Percentiles rank a stretch among this genome's conserved stretches.
phyloP scores from a whole-genome alignment of 208 protist species.

The Naegleria fowleri region DNA sequence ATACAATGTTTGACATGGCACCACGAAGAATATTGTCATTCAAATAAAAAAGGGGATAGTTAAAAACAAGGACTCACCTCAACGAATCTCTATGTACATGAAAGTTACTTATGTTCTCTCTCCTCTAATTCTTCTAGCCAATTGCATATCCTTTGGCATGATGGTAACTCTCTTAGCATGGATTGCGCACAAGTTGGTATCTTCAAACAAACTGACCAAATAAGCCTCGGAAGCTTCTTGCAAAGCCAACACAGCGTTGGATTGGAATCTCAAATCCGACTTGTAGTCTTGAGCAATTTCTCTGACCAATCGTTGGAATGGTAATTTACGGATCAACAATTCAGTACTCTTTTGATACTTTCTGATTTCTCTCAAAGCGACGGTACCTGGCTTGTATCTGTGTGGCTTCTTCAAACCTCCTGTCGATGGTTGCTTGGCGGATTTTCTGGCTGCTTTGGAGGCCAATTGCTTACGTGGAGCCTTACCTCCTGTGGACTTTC shows the following conservation, averaged over 20 bases:
- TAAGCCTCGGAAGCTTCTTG: conserved; percentile 83
- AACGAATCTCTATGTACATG: too few species aligned
- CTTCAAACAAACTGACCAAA: conserved; percentile 78
- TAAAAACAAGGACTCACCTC: too few species aligned
- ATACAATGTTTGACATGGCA: too few species aligned
- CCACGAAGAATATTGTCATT: too few species aligned
- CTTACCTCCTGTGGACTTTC: conserved; percentile 93
- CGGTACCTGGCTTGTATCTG: conserved; percentile 91
- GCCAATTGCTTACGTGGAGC: conserved; percentile 80
- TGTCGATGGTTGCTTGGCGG: conserved; percentile 51
- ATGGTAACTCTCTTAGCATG: conserved; percentile 75
- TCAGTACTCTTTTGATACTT: conserved; percentile 71
- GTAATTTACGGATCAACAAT: conserved; percentile 72
- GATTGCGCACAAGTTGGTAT: conserved; percentile 76
- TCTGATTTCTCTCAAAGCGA: conserved; percentile 94
- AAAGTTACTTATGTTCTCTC: conserved; percentile 16
- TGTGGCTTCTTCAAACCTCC: conserved; percentile 94
- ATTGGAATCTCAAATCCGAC: conserved; percentile 74
- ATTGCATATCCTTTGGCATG: conserved; percentile 55
- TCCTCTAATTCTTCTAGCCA: conserved; percentile 30
- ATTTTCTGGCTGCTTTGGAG: conserved; percentile 92
- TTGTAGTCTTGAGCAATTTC: conserved; percentile 67
- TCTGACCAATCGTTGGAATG: conserved; percentile 76
- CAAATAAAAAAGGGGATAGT: too few species aligned
- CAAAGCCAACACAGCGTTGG: conserved; percentile 63